Percentiles rank a stretch among this genome's conserved stretches.
These are phyloP conservation scores for Fusarium redolens DNA, from an alignment of 2,329 filamentous ascomycete species.

Conservation along the genomic window DNA sequence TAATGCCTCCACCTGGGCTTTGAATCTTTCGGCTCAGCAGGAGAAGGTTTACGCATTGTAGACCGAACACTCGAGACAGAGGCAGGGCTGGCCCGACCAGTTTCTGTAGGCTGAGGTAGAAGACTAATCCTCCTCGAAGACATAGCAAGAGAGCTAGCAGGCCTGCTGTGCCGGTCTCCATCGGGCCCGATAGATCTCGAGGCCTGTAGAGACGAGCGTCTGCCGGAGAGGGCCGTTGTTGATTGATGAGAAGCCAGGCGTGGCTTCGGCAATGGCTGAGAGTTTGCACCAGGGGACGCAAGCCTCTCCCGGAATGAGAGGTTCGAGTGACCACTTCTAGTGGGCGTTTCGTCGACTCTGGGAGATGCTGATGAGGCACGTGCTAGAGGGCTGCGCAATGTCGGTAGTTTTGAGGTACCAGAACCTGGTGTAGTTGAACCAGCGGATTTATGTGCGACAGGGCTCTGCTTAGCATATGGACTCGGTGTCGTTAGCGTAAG, in stretches of 20 bases:
- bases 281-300: constrained; percentile 60
- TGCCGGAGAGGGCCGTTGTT: constrained; percentile 56
- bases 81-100: constrained; percentile 62
- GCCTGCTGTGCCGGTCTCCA: constrained; percentile 54
- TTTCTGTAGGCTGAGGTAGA: constrained; percentile 61
- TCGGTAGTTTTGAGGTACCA: constrained; percentile 60
- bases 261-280: constrained; percentile 60
- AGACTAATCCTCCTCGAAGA: constrained; percentile 63
- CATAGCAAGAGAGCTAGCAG: constrained; percentile 67
- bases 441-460: constrained; percentile 54
- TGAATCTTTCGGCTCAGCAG: constrained; percentile 52
- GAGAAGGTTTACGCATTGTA: constrained; percentile 44
- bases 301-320: constrained; percentile 67
- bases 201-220: constrained; percentile 66
- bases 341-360: constrained; percentile 57
- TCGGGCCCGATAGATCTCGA: constrained; percentile 50
- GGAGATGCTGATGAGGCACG: constrained; percentile 63
- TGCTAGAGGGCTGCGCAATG: constrained; percentile 59
- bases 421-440: constrained; percentile 58
- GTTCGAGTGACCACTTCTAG: constrained; percentile 56
- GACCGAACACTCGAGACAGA: constrained; percentile 58
- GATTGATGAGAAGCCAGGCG: constrained; percentile 58
- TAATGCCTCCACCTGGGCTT: constrained; percentile 64
- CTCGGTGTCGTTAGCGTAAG: constrained; percentile 69
- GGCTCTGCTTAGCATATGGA: constrained; percentile 62